phyloP scores from a whole-genome alignment of 176 grass and related monocot genomes.

The Oryza punctata region DNA sequence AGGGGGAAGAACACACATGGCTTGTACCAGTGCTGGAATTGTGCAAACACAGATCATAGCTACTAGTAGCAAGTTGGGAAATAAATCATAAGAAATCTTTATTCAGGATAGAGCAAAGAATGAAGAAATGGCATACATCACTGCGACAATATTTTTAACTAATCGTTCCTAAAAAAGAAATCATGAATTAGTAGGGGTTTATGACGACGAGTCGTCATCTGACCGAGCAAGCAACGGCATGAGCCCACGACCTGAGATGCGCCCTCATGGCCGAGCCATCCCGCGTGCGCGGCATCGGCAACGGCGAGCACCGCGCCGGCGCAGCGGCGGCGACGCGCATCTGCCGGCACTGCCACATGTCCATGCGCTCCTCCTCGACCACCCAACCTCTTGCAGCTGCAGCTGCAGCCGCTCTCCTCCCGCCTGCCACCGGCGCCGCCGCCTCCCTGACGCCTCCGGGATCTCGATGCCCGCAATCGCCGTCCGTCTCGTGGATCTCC shows the following conservation, averaged over 20 bases:
- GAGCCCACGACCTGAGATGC: constrained; percentile 72
- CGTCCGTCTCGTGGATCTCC: background rate
- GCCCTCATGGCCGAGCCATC: constrained; percentile 65
- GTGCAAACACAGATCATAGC: background rate
- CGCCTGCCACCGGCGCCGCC: background rate
- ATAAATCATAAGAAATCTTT: background rate
- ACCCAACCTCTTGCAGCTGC: background rate
- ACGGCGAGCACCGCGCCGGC: constrained; percentile 31
- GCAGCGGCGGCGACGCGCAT: background rate
- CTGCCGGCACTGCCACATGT: constrained; percentile 1
- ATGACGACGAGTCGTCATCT: constrained; percentile 21
- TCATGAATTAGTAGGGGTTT: background rate
- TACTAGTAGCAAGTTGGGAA: background rate
- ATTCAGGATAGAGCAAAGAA: background rate
- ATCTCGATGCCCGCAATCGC: background rate
- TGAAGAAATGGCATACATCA: background rate
- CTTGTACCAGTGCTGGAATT: background rate
- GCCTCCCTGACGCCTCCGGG: constrained; percentile 13
- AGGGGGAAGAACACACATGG: too few species aligned
- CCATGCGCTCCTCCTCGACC: background rate
- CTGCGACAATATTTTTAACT: background rate
- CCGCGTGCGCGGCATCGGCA: constrained; percentile 29
- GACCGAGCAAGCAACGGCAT: constrained; percentile 65
- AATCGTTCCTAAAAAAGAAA: background rate
- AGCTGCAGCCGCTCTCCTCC: background rate